Base-by-base conservation (phyloP, 2,329 filamentous ascomycete genomes). In the Coniochaeta prunicola region DNA sequence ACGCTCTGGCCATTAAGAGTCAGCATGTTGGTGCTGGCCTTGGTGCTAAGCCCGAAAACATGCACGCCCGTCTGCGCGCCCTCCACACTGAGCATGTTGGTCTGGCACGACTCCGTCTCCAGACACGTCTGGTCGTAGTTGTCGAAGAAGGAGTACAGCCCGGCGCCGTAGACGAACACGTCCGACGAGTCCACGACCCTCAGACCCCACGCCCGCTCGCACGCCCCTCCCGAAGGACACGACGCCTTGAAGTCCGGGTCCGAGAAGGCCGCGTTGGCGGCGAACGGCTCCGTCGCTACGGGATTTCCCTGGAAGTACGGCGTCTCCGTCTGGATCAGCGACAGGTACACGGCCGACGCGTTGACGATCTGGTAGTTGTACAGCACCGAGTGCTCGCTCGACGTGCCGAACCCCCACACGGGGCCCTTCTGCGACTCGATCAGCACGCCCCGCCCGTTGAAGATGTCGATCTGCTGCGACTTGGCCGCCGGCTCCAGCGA, bases 281-380 rank as follows among this genome's bases (percentile, higher is more conserved):
- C 76, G 72, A 89, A 91, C 40, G 87, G 89, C 10, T 82, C 78
- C 10, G 82, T 79, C 2, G 90, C 83, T 64, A 88, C 82, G 4
- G 92, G 91, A 76, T 93, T 92, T 70, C 88, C 83, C 76, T 96
- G 90, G 80, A 88, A 91, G 78, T 90, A 92, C 33, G 92, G 89
- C 5, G 92, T 96, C 76, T 97, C 93, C 3, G 90, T 90, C 76
- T 97, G 92, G 67, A 96, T 91, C 56, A 90, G 76, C 12, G 84
- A 87, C 81, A 96, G 87, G 77, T 89, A 96, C 62, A 96, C 80
- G 68, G 92, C 88, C 68, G 85, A 80, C 1, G 92, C 90, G 62
- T 87, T 87, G 69, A 82, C 77, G 67, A 97, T 77, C 73, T 96
- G 89, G 78, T 96, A 96, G 78, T 97, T 93, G 77, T 90, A 91